Evolutionary conservation across 2,329 filamentous ascomycete species (phyloP), one percentile per base, ranked within the genome.

Genomic region (Fusarium algeriense): DNA sequence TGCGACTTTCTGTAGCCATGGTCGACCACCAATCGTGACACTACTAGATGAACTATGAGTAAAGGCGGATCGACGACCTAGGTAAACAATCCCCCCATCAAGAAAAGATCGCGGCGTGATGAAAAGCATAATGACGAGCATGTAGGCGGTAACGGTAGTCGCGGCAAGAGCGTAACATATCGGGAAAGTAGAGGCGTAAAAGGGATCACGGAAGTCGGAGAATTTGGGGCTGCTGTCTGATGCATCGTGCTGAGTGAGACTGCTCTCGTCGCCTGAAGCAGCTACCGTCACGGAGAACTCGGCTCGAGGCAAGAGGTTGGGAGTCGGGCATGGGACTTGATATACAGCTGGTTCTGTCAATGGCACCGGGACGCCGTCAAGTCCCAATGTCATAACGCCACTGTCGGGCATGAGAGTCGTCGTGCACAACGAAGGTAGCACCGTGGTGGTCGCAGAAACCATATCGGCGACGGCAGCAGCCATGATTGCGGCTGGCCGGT

Each of bases 51-150:
- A 93, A 55, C 93, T 91, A 78, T 92, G 93, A 52, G 95, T 97
- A 81, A 97, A 95, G 64, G 94, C 94, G 78, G 94, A 93, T 77
- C 93, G 90, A 30, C 92, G 87, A 45, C 93, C 92, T 52, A 97
- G 85, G 64, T 96, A 91, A 46, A 95, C 93, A 50, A 93, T 90
- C 26, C 94, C 93, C 58, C 94, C 94, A 64, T 97, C 90, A 69
- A 97, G 91, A 80, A 96, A 97, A 6, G 96, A 97, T 55, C 95
- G 90, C n/a, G 95, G 95, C 1, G 94, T 97, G 75, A 98, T 94
- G 78, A 97, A 89, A 40, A 98, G 90, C 88, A 98, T 97, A 70
- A 97, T 93, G 74, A 98, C 92, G 49, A 98, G 89, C 79, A 97
- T 92, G 82, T 97, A 98, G 52, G 94, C 92, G 53, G 97, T 91